Base-by-base conservation (phyloP, 2,329 filamentous ascomycete species). In the Drechslerella stenobrocha region DNA sequence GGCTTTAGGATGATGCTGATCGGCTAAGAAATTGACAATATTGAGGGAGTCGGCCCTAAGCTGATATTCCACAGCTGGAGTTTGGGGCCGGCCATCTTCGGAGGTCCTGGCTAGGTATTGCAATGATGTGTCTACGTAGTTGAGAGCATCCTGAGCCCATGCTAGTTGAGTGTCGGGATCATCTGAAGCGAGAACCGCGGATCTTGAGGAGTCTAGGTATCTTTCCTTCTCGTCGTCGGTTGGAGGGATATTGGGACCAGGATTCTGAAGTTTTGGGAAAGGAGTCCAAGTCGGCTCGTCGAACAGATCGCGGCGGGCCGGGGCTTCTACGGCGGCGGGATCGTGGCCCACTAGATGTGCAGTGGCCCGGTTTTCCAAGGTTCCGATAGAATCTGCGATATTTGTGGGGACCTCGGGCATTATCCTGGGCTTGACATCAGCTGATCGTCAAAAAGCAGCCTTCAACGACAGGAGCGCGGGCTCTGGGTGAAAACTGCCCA, bases 321-420 rank as follows among this genome's bases (percentile, higher is more conserved):
- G 51, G 58, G 66, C 26, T 65, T 70, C 44, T 50, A 52, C 59
- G 18, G 70, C 46, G 61, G 37, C 57, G 48, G 67, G 34, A 53
- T 63, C 65, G 28, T 69, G 55, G 64, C 42, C 57, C 71, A 71
- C 67, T 73, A 75, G 73, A 52, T 71, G 69, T 32, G 64, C 20
- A 58, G 71, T 37, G 65, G 73, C 47, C 46, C 52, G 40, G 65
- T 70, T 37, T 50, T 67, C 63, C 55, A 67, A 13, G 15, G 63
- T 67, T 40, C 63, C 63, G 9, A 67, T 67, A 6, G 89, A 92
- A 75, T 95, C 87, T 79, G 96, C 90, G 84, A 98, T 96, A 78
- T 96, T 92, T 78, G 92, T 88, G 72, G 92, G 90, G 72, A 96
- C 90, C 81, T 96, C 90, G 76, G 90, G 89, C 85, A 92, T 96